Evolutionary conservation across 2,329 filamentous ascomycete species (phyloP).

Genomic region (Microdochium nivale): DNA sequence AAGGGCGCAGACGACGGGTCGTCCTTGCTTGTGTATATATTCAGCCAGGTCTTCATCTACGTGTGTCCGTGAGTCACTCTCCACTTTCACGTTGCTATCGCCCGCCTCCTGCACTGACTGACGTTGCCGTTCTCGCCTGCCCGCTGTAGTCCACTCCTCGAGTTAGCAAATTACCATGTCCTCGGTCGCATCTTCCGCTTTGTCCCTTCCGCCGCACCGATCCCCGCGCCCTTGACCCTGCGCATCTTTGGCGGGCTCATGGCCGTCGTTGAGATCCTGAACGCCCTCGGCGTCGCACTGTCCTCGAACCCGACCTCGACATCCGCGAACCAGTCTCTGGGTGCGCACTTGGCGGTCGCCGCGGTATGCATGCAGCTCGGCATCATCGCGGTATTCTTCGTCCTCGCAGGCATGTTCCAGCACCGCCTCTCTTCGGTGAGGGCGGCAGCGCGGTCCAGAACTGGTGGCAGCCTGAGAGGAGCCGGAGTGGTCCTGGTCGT

Average conservation of each 20-base stretch:
- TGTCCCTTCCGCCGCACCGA: conserved; percentile 48
- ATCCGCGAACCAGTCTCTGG: conserved; percentile 18
- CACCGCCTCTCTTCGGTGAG: conserved; percentile 16
- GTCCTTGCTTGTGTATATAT: conserved; percentile 31
- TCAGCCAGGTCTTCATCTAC: conserved; percentile 29
- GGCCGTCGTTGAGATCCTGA: conserved; percentile 35
- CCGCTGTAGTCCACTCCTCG: conserved; percentile 44
- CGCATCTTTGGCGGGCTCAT: conserved; percentile 37
- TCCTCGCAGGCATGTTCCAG: conserved; percentile 36
- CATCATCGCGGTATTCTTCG: conserved; percentile 34
- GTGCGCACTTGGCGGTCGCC: conserved; percentile 28
- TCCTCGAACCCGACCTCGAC: conserved; percentile 25
- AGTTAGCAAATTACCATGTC: conserved; percentile 56
- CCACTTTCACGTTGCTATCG: background rate
- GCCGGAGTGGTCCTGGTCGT: conserved; percentile 20
- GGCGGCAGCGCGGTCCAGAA: conserved; percentile 2
- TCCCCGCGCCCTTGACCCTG: conserved; percentile 36
- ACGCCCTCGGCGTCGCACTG: conserved; percentile 31
- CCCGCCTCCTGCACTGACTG: background rate
- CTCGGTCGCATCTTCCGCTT: conserved; percentile 54
- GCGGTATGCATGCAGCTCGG: conserved; percentile 37
- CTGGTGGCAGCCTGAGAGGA: background rate
- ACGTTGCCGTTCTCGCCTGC: background rate
- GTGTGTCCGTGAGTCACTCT: conserved; percentile 25
- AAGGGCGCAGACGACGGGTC: background rate